Evolutionary conservation across 2,329 filamentous ascomycete species (phyloP), one percentile per base, ranked within the genome.

Genomic region (Alternaria burnsii): DNA sequence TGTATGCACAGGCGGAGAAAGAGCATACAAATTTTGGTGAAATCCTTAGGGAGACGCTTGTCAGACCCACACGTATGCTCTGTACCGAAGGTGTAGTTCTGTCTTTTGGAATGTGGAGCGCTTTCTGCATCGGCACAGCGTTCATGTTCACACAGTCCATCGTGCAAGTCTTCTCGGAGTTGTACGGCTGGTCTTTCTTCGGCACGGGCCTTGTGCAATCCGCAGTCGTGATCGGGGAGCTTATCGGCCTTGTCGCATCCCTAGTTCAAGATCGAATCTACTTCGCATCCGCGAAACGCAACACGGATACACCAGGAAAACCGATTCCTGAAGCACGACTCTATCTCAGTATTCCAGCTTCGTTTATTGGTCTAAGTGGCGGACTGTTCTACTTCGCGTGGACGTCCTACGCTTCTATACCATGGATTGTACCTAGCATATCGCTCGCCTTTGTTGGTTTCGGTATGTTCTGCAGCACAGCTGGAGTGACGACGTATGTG

Each of bases 351-450:
- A 76, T 83, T 11, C 73, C 78, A 2, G 81, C 73, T 1, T 81
- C 80, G 3, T 82, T 85, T 44, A 30, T 84, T 28, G 82, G 82
- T 3, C 78, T 84, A 36, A 73, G 77, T 0, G 83, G 79, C 1
- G 84, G 84, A 14, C 79, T 85, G 73, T 84, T 86, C 61, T 76
- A 80, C 32, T 86, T 85, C 61, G 84, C 77, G 0, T 86, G 83
- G 84, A 82, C 82, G 1, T 76, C 78, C 2, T 83, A 79, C 43
- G 66, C 81, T 0, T 54, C 48, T 3, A 41, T 84, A 0, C 81
- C 76, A 1, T 86, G 84, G 84, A 80, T 83, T 6, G 76, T 79
- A 6, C 83, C 84, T 0, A 78, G 81, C 0, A 72, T 84, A 16
- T 82, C 83, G 0, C 75, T 86, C 2, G 74, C 70, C 0, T 78